Base-by-base conservation (phyloP, 306 rosid species). In the Prunus dulcis region DNA sequence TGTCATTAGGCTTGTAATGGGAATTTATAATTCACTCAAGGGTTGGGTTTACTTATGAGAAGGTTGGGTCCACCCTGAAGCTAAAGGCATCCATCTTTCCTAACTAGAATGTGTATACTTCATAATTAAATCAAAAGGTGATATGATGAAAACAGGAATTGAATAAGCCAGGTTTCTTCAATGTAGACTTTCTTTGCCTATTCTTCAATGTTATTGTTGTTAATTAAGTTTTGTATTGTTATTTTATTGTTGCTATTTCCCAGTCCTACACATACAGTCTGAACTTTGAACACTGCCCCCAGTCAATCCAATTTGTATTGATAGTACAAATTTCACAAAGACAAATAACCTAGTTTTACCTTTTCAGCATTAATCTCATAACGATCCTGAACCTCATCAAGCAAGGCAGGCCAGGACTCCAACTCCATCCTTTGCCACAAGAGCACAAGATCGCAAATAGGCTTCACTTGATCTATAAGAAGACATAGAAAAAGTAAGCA, bases 361-460 rank as follows among this genome's bases (percentile, higher is more conserved):
- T 92, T 90, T 34, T 78, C 90, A 38, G 97, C 96, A 74, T 95
- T 92, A 45, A 75, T 77, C 76, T 95, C 96, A 75, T 58, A 92
- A 64, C 83, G 93, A 61, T 88, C 88, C 74, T 84, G 86, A 84
- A 92, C 98, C 81, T 83, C 92, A 67, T 92, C 90, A 79, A 95
- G 95, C 87, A 95, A 84, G 45, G 87, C 80, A 20, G 96, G 90
- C 98, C 98, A 95, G 9, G 95, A 89, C 69, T 79, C 89, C 22
- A 90, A 69, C 84, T 95, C 98, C 70, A 95, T 69, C 84, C 79
- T 84, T 75, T 88, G 90, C 98, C 97, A 95, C 7, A 83, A 84
- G n/a, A 85, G 80, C 82, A 87, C 80, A 74, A 95, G 82, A 65
- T 61, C 82, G 70, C 53, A 38, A 76, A 95, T 67, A 68, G 89